Conservation (phyloP, 108 stramenopile species). For the Pseudonitzschia pungens region DNA sequence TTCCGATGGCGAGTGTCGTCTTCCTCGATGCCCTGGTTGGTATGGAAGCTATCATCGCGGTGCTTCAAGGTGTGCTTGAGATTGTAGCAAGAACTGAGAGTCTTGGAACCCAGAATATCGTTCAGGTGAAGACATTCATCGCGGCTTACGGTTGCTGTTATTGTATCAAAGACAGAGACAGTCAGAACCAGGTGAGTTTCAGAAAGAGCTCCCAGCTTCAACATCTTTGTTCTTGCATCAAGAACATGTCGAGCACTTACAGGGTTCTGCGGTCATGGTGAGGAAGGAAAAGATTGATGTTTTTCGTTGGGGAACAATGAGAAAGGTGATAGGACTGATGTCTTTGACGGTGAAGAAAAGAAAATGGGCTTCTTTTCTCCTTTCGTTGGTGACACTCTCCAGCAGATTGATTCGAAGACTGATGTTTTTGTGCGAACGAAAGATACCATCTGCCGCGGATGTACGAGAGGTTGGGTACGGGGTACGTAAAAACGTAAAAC, state of each 20-base stretch:
- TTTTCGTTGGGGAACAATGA: neutral
- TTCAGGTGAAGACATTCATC: constrained; percentile 39
- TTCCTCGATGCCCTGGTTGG: constrained; percentile 20
- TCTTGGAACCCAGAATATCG: constrained; percentile 38
- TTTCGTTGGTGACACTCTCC: neutral
- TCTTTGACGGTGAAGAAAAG: neutral
- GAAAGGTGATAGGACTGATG: neutral
- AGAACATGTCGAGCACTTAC: neutral
- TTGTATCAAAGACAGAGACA: neutral
- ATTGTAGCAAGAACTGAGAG: constrained; percentile 39
- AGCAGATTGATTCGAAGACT: neutral
- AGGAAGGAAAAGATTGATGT: neutral
- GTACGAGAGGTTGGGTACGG: no score
- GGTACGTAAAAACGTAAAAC: no score
- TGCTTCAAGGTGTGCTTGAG: constrained; percentile 31
- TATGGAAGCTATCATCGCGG: constrained; percentile 33
- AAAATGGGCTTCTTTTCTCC: neutral
- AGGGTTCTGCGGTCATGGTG: neutral
- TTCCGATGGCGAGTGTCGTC: constrained; percentile 34
- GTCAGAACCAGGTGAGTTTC: neutral
- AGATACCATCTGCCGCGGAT: neutral
- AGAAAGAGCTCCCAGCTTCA: no score
- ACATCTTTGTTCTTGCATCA: no score
- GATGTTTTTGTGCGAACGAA: neutral
- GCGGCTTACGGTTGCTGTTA: constrained; percentile 17